Percentiles rank a stretch among this genome's conserved stretches.
These are phyloP conservation scores for Schwanniomyces sp. DNA, from an alignment of 805 yeast species.

Conservation along the genomic window DNA sequence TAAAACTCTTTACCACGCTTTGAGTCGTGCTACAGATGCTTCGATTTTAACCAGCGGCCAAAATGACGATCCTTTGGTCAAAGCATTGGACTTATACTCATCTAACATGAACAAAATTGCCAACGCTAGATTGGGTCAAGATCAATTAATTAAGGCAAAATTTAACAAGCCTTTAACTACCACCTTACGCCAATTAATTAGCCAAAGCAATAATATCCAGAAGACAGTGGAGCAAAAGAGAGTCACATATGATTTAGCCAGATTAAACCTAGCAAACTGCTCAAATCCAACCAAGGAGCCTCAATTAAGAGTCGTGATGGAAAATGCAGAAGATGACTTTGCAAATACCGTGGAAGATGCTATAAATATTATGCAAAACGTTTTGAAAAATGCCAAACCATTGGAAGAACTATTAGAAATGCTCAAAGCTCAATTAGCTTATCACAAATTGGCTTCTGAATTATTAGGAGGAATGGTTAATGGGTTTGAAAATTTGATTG, in stretches of 20 bases:
- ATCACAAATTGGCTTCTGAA: constrained; percentile 73
- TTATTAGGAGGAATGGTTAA: constrained; percentile 63
- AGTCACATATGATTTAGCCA: constrained; percentile 75
- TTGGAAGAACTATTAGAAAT: constrained; percentile 66
- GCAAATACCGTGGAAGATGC: constrained; percentile 90
- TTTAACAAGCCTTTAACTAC: constrained; percentile 68
- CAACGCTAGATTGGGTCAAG: constrained; percentile 80
- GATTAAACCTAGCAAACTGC: constrained; percentile 44
- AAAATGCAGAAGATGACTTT: constrained; percentile 83
- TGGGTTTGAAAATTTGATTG: constrained; percentile 59
- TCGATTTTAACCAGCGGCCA: constrained; percentile 43
- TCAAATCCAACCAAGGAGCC: constrained; percentile 58
- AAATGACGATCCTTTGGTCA: constrained; percentile 49
- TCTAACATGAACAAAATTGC: constrained; percentile 73
- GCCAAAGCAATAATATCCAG: constrained; percentile 67
- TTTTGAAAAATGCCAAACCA: constrained; percentile 68
- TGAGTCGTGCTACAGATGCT: constrained; percentile 70
- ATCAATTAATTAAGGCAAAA: constrained; percentile 64
- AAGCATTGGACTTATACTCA: constrained; percentile 66
- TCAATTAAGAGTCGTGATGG: constrained; percentile 72
- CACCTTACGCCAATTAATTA: constrained; percentile 59
- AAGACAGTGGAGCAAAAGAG: constrained; percentile 76
- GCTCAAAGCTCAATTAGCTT: constrained; percentile 76
- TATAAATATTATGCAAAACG: constrained; percentile 77
- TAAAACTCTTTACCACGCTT: constrained; percentile 80